Percentiles rank a stretch among this genome's conserved stretches.
Conservation (phyloP, 345 rosid species). For the Camelina neglecta region DNA sequence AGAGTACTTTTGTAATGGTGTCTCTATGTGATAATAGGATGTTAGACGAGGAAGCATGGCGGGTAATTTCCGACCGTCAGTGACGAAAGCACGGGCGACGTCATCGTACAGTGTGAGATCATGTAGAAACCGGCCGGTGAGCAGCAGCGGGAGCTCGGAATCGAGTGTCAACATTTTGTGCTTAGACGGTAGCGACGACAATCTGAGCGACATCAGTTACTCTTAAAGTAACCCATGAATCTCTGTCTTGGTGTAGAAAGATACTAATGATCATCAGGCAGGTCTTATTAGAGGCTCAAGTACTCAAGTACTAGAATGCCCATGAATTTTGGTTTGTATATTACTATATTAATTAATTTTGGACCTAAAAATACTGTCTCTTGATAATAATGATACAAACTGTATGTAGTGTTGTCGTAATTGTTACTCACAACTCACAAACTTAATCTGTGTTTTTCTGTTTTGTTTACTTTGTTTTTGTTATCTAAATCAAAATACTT, state of each 20-base stretch:
- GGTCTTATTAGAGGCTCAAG: background rate
- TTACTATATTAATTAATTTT: background rate
- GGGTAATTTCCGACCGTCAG: slow-evolving; percentile 59
- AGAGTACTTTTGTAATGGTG: background rate
- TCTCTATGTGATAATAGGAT: slow-evolving; percentile 45
- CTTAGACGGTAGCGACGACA: slow-evolving; percentile 54
- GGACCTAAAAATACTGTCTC: background rate
- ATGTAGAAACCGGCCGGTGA: slow-evolving; percentile 55
- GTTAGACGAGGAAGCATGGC: slow-evolving; percentile 65
- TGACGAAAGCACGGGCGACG: slow-evolving; percentile 63
- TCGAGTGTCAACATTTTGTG: slow-evolving; percentile 62
- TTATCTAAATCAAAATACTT: no score
- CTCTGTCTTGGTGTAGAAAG: background rate
- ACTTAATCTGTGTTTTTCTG: no score
- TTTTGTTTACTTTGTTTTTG: no score
- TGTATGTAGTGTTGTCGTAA: background rate
- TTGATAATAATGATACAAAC: background rate
- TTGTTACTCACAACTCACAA: background rate
- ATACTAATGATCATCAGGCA: background rate
- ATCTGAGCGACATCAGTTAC: slow-evolving; percentile 33
- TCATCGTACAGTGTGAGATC: slow-evolving; percentile 74
- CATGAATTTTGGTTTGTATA: background rate
- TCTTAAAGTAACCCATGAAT: slow-evolving; percentile 1
- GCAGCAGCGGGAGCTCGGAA: slow-evolving; percentile 79
- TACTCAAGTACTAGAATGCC: slow-evolving; percentile 5